Conservation (phyloP, 148 eudicot genomes). For the Cornus kousa region DNA sequence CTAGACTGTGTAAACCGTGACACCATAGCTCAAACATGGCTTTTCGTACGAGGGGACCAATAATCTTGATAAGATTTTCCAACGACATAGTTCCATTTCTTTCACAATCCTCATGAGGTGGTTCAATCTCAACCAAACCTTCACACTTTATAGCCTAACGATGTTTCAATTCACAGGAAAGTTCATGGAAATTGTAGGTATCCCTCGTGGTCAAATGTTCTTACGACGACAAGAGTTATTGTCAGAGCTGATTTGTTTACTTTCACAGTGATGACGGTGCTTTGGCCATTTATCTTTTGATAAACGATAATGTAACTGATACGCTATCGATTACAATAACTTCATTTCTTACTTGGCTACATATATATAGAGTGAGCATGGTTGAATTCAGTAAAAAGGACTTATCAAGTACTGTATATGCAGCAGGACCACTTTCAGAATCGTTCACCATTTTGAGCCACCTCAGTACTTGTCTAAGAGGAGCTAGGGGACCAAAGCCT, state of each 20-base stretch:
- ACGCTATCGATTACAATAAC: too few relatives aligned
- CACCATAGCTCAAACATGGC: not conserved
- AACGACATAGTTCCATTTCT: not conserved
- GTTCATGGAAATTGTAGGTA: not conserved
- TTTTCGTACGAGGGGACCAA: slow-evolving; percentile 1
- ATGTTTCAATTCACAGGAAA: not conserved
- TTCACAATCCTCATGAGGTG: not conserved
- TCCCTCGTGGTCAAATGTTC: not conserved
- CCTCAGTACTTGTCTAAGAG: not conserved
- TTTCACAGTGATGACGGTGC: too few relatives aligned
- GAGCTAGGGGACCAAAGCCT: not conserved
- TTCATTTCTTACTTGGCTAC: too few relatives aligned
- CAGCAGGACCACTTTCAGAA: too few relatives aligned
- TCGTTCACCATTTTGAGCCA: not conserved
- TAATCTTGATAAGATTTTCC: not conserved
- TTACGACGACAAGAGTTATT: too few relatives aligned
- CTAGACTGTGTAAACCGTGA: not conserved
- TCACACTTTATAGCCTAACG: not conserved
- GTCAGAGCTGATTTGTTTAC: too few relatives aligned
- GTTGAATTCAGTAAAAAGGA: too few relatives aligned
- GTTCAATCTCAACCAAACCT: not conserved
- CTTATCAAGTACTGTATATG: too few relatives aligned
- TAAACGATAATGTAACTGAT: too few relatives aligned
- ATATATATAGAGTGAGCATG: too few relatives aligned
- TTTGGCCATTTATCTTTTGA: too few relatives aligned